phyloP scores from a whole-genome alignment of 768 basidiomycete species.

The Astraeus odoratus region DNA sequence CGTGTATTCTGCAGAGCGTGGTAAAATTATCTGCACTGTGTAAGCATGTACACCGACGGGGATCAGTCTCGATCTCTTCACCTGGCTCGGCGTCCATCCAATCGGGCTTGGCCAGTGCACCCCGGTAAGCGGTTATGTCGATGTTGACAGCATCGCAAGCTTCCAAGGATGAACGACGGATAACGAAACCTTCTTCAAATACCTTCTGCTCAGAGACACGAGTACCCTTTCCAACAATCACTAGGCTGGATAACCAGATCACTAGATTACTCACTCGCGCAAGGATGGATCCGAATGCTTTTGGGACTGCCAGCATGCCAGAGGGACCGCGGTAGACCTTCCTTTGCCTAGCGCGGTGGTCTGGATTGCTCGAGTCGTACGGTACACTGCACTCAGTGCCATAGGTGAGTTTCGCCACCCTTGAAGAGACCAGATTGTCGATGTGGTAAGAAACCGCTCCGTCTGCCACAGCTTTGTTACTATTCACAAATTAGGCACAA shows the following conservation, averaged over 20 bases:
- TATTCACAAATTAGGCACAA: constrained; percentile 15
- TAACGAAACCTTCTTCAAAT: constrained; percentile 32
- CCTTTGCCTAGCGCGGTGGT: constrained; percentile 33
- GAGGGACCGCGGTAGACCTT: constrained; percentile 29
- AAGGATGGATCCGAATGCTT: constrained; percentile 37
- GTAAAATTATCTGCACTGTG: constrained; percentile 16
- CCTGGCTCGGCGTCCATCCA: constrained; percentile 32
- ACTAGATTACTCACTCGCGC: constrained; percentile 26
- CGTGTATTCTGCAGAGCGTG: constrained; percentile 29
- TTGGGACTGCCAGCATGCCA: constrained; percentile 33
- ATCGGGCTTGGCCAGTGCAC: constrained; percentile 16
- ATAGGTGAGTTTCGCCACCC: constrained; percentile 43
- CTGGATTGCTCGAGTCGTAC: constrained; percentile 30
- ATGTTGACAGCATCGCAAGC: constrained; percentile 16
- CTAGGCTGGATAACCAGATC: neutral
- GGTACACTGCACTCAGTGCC: constrained; percentile 35
- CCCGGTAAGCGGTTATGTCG: constrained; percentile 27
- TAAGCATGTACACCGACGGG: neutral
- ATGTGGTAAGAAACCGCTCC: constrained; percentile 39
- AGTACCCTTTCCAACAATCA: constrained; percentile 29
- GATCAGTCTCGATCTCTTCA: constrained; percentile 7
- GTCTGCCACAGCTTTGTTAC: constrained; percentile 48
- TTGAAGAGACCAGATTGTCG: constrained; percentile 42
- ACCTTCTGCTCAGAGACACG: constrained; percentile 40
- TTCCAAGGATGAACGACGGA: constrained; percentile 20